phyloP scores from a whole-genome alignment of 768 basidiomycete genomes.

The Kondoa malvinella region DNA sequence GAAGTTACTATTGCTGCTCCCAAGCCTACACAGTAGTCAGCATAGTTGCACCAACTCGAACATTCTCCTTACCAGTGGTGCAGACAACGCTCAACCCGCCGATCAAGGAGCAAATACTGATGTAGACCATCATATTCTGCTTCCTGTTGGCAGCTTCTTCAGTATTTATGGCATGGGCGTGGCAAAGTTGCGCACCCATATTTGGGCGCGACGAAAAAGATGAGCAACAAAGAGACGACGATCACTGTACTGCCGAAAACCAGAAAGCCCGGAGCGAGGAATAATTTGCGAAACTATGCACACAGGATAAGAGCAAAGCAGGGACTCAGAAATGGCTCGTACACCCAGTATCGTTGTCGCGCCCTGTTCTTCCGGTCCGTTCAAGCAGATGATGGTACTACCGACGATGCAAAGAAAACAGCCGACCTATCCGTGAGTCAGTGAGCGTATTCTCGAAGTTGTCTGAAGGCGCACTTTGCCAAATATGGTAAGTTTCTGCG shows the following conservation, averaged over 20 bases:
- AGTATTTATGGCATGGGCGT: constrained; percentile 11
- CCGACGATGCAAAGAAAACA: constrained; percentile 80
- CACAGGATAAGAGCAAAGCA: constrained; percentile 44
- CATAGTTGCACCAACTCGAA: neutral
- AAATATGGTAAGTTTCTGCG: constrained; percentile 62
- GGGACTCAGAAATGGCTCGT: constrained; percentile 33
- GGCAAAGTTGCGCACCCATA: constrained; percentile 31
- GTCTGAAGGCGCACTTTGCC: too few relatives aligned
- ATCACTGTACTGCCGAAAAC: constrained; percentile 40
- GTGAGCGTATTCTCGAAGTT: too few relatives aligned
- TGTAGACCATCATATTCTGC: constrained; percentile 62
- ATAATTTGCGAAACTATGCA: constrained; percentile 51
- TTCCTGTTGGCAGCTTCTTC: constrained; percentile 37
- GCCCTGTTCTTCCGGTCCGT: constrained; percentile 38
- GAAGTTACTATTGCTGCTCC: constrained; percentile 71
- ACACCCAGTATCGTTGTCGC: constrained; percentile 32
- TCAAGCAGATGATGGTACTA: constrained; percentile 75
- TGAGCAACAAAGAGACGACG: constrained; percentile 46
- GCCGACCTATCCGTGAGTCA: too few relatives aligned
- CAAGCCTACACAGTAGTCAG: constrained; percentile 42
- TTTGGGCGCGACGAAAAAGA: constrained; percentile 67
- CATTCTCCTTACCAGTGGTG: constrained; percentile 33
- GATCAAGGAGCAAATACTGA: constrained; percentile 85
- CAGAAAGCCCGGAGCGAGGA: constrained; percentile 68
- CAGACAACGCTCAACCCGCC: constrained; percentile 89